These are phyloP conservation scores for Blastomyces silverae DNA, from an alignment of 2,329 filamentous ascomycete species.

Conservation along the genomic window DNA sequence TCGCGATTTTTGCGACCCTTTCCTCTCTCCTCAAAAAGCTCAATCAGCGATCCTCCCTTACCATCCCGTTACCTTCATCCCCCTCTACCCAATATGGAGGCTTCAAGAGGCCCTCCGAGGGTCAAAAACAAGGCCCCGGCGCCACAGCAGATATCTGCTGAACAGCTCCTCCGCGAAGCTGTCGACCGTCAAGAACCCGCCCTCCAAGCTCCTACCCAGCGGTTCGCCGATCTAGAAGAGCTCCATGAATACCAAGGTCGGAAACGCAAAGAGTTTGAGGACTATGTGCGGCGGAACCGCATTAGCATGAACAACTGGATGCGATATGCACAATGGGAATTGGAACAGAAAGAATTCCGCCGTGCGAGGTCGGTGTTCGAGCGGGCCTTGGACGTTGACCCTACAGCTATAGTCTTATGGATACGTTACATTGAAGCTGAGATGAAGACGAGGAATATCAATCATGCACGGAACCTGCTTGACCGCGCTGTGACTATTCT, in stretches of 20 bases:
- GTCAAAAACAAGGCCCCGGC: conserved; percentile 99
- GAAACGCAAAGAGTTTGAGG: conserved; percentile 93
- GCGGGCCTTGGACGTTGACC: conserved; percentile 83
- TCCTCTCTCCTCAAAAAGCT: not conserved
- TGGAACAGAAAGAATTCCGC: conserved; percentile 95
- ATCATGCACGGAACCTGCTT: conserved; percentile 88
- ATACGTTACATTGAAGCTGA: conserved; percentile 91
- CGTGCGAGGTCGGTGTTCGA: conserved; percentile 91
- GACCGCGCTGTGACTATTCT: conserved; percentile 91
- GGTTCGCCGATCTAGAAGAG: conserved; percentile 94
- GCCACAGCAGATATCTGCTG: conserved; percentile 84
- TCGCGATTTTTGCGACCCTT: not conserved
- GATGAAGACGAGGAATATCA: conserved; percentile 93
- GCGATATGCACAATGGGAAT: conserved; percentile 93
- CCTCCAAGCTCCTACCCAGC: conserved; percentile 83
- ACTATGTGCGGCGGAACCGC: conserved; percentile 91
- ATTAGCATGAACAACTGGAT: conserved; percentile 99
- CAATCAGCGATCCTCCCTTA: not conserved
- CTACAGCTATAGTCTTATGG: conserved; percentile 81
- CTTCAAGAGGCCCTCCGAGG: conserved; percentile 79
- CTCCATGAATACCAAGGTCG: conserved; percentile 95
- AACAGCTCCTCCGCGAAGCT: conserved; percentile 93
- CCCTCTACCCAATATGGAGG: conserved; percentile 64
- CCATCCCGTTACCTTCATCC: not conserved
- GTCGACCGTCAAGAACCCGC: conserved; percentile 90